Percentiles rank a stretch among this genome's conserved stretches.
Conservation (phyloP, 75 land plant species). For the Pinus tabuliformis region DNA sequence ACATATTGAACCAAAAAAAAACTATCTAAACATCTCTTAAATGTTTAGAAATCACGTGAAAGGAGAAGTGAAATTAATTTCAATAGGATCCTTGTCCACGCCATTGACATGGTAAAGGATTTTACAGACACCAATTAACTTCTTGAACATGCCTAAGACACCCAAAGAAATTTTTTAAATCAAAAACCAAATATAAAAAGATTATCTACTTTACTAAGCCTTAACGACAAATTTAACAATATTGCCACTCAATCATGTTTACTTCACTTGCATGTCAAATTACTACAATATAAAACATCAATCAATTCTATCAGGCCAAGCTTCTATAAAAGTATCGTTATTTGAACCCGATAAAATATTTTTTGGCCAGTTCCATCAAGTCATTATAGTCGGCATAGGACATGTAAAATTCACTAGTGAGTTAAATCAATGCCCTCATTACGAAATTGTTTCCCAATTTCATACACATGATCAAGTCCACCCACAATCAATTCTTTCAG, state of each 20-base stretch:
- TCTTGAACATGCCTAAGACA: slow-evolving; percentile 86
- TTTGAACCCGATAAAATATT: slow-evolving; percentile 76
- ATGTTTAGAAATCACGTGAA: slow-evolving; percentile 53
- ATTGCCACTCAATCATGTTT: neutral
- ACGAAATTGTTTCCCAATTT: slow-evolving; percentile 92
- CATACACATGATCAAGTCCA: slow-evolving; percentile 90
- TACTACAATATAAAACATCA: neutral
- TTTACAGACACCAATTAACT: slow-evolving; percentile 87
- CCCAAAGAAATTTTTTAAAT: neutral
- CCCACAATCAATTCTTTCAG: slow-evolving; percentile 91
- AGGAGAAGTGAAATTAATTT: slow-evolving; percentile 96
- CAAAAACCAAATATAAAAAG: neutral
- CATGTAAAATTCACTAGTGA: slow-evolving; percentile 96
- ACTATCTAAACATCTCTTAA: neutral
- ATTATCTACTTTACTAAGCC: neutral
- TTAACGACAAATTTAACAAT: neutral
- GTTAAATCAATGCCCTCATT: slow-evolving; percentile 98
- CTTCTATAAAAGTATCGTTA: neutral
- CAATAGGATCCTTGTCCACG: slow-evolving; percentile 72
- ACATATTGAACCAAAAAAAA: neutral
- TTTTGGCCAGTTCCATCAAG: slow-evolving; percentile 88
- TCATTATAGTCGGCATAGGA: slow-evolving; percentile 95
- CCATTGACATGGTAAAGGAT: slow-evolving; percentile 86
- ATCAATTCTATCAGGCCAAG: neutral
- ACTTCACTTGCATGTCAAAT: neutral